Conservation (phyloP, 352 stramenopile species). For the Globisporangium iwayamae region DNA sequence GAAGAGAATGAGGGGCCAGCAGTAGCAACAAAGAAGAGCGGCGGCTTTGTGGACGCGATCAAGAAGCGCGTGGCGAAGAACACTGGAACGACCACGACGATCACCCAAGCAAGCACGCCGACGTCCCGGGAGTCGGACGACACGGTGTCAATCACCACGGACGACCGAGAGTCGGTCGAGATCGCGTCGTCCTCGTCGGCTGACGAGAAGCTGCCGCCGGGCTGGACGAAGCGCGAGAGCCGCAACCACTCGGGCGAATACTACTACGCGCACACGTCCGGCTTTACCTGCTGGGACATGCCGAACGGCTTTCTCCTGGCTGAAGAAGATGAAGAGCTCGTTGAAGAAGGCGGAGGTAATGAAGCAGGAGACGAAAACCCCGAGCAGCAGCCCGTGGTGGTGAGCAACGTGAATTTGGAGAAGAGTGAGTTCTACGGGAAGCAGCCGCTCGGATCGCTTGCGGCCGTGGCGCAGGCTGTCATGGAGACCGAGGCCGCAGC, state of each 20-base stretch:
- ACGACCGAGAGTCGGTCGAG: slow-evolving; percentile 31
- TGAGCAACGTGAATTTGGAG: slow-evolving; percentile 10
- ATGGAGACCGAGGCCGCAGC: slow-evolving; percentile 24
- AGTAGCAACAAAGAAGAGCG: slow-evolving; percentile 18
- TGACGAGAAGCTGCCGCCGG: slow-evolving; percentile 26
- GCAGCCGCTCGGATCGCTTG: slow-evolving; percentile 12
- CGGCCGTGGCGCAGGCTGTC: slow-evolving; percentile 11
- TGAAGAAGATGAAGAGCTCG: slow-evolving; percentile 10
- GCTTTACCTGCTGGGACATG: slow-evolving; percentile 65
- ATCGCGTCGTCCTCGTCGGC: slow-evolving; percentile 6
- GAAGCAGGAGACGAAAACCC: slow-evolving; percentile 16
- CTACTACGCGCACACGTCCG: slow-evolving; percentile 64
- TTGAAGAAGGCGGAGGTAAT: neutral
- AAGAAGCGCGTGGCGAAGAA: slow-evolving; percentile 34
- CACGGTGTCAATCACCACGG: slow-evolving; percentile 33
- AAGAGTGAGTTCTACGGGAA: slow-evolving; percentile 23
- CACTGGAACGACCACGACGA: neutral
- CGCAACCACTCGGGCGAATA: slow-evolving; percentile 54
- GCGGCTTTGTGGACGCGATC: slow-evolving; percentile 21
- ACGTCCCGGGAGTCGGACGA: slow-evolving; percentile 43
- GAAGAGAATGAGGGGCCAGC: slow-evolving; percentile 3
- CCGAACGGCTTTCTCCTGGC: slow-evolving; percentile 26
- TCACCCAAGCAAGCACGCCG: slow-evolving; percentile 12
- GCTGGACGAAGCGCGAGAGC: slow-evolving; percentile 70
- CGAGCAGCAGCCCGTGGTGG: neutral